Evolutionary conservation across 2,329 filamentous ascomycete genomes (phyloP), one percentile per base, ranked within the genome.

Genomic region (Paecilomyces sp.): DNA sequence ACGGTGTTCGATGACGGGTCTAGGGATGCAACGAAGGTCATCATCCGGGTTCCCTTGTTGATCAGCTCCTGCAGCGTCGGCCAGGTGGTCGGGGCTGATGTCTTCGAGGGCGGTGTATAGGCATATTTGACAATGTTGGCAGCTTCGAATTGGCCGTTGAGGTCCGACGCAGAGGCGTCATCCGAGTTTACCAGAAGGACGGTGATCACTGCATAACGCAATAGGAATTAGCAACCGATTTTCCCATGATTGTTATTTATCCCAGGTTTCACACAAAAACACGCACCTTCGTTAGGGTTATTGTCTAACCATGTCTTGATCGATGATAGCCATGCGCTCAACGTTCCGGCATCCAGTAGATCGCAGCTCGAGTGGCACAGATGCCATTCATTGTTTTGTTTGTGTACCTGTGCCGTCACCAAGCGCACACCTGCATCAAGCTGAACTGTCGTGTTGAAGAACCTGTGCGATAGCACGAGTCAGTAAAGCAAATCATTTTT

Each of bases 41-140:
- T 82, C 3, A 92, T 76, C 1, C 89, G 84, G 3, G 82, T 88
- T 66, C 82, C 81, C 61, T 82, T 78, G 61, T 78, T 74, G 70
- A 92, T 92, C 74, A 92, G 82, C 33, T 78, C 74, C 66, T 86
- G 80, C n/a, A 92, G 81, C 0, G 89, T 91, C 0, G 88, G 89
- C 89, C 90, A 92, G 58, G 76, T 74, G 54, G 64, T 65, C 6
- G 77, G 74, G 0, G 77, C 78, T 8, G 74, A 70, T 8, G 77
- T 72, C 12, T 72, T 72, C 13, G 75, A 76, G 3, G 77, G 69
- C 1, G 86, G 84, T 15, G 75, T 79, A 70, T 86, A 92, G 41
- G 84, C 85, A 66, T 88, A 83, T 18, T 78, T 74, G 57, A 80
- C 79, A 65, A 92, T 82, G 54, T 86, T 84, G 1, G 88, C 82